Evolutionary conservation across 345 rosid genomes (phyloP), one percentile per base, ranked within the genome.

Genomic region (Isatis tinctoria): DNA sequence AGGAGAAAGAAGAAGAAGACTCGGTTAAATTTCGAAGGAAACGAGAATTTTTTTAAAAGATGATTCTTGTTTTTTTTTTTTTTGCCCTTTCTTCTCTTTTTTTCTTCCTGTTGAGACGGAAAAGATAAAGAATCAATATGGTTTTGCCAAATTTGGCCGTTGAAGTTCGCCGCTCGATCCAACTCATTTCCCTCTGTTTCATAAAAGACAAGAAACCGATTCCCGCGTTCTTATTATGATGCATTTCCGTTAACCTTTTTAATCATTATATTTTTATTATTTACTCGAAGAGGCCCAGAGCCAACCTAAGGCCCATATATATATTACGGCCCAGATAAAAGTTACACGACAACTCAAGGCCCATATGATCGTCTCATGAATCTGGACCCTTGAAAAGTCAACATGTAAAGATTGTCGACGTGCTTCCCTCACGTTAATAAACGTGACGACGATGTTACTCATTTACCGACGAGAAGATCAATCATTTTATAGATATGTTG

Each of bases 81-180:
- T 32, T 6, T 6, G 54, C 22, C 54, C 16, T 40, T 41, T 41
- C 14, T 51, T 4, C 32, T 0, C 10, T 10, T 22, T 51, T 51
- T 13, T 49, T 49, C 7, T 0, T 24, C 6, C 52, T 49, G 56
- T 40, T 40, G 68, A 52, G 58, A 69, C 2, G 56, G 57, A 61
- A 60, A 20, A 52, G 47, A 37, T 11, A 40, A 68, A 5, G 41
- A 69, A 61, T 22, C 10, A 52, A 58, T 22, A 22, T 47, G 57
- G 58, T 39, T 68, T 61, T 75, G 79, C 74, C 79, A 69, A 75
- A 69, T 52, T 32, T 75, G 74, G 79, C 48, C 41, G 70, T 51
- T 52, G 33, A 36, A 74, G 67, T 67, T 68, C 69, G 68, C 56
- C 73, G 10, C 60, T 69, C 39, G 49, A 60, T 60, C 65, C 79